phyloP scores from a whole-genome alignment of 2,329 filamentous ascomycete species.

The Epichloe coenophiala region DNA sequence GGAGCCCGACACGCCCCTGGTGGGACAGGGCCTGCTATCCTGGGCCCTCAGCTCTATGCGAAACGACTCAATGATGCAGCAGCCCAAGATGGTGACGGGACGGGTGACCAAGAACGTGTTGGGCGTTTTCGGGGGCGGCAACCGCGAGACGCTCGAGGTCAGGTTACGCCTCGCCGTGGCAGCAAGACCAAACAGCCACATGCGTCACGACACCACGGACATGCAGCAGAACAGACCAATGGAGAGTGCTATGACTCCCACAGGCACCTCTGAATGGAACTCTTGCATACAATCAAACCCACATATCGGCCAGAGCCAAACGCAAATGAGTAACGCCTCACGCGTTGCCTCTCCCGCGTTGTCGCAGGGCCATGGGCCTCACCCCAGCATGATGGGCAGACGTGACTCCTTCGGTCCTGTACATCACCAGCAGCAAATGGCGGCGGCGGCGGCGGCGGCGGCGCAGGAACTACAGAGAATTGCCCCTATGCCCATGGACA shows the following conservation, averaged over 20 bases:
- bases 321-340: slow-evolving; percentile 14
- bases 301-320: slow-evolving; percentile 24
- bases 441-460: neutral
- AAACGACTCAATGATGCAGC: slow-evolving; percentile 30
- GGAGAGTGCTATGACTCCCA: slow-evolving; percentile 30
- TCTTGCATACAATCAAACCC: slow-evolving; percentile 63
- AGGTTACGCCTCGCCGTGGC: slow-evolving; percentile 77
- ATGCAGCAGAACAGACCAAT: slow-evolving; percentile 10
- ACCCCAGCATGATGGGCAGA: slow-evolving; percentile 9
- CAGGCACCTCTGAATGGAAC: slow-evolving; percentile 65
- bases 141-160: slow-evolving; percentile 83
- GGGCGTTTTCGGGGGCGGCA: slow-evolving; percentile 69
- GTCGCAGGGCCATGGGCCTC: slow-evolving; percentile 15
- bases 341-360: slow-evolving; percentile 24
- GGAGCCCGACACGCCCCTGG: slow-evolving; percentile 81
- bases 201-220: slow-evolving; percentile 13
- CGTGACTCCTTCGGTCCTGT: slow-evolving; percentile 15
- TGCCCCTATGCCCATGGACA: slow-evolving; percentile 21
- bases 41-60: slow-evolving; percentile 48
- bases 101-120: slow-evolving; percentile 78
- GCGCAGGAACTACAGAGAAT: slow-evolving; percentile 20
- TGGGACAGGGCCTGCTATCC: slow-evolving; percentile 91
- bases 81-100: slow-evolving; percentile 70
- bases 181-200: slow-evolving; percentile 35
- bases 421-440: slow-evolving; percentile 9